Base-by-base conservation (phyloP, 75 land plant species). In the Chamaecyparis obtusa region DNA sequence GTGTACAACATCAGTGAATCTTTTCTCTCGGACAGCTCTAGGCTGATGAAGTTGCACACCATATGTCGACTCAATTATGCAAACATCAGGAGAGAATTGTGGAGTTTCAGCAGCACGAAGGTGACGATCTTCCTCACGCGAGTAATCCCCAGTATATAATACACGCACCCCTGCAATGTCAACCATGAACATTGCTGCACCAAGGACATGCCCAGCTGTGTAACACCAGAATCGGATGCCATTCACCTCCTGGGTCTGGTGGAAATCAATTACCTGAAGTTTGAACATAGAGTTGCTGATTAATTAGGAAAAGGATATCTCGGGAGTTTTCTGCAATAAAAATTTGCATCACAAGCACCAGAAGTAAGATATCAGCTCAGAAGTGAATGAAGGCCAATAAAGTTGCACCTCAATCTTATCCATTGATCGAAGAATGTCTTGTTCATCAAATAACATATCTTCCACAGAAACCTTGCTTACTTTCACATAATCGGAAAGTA, bases 171-270 rank as follows among this genome's bases (percentile, higher is more conserved):
- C 97, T 87, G 97, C 99, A 86, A 98, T 98, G 79, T 98, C 99
- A 32, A 98, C 99, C 99, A 98, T 98, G 87, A 98, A 98, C 99
- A 98, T 96, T 84, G 99, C 99, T 57, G 99, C 99, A 91, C 99
- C 99, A 67, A 98, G 92, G 19, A 96, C 96, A 89, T 97, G 99
- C 19, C 99, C 97, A 83, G 99, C 97, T 55, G 99, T 98, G 88
- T 98, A 98, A 85, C 99, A 95, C 99, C 99, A 98, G 84, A 98
- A 98, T 27, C 94, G 92, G 78, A 98, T 97, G 30, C 99, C 99
- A 91, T 96, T 96, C 36, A 98, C 96, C 86, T 98, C 99, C 74
- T 95, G 83, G 3, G 99, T 98, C 89, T 98, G 99, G 75, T 98
- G 99, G 85, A 98, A 98, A 64, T 96, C 99, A 88, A 98, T 94